phyloP scores from a whole-genome alignment of 257 asterid genomes.

The Petunia secreta region DNA sequence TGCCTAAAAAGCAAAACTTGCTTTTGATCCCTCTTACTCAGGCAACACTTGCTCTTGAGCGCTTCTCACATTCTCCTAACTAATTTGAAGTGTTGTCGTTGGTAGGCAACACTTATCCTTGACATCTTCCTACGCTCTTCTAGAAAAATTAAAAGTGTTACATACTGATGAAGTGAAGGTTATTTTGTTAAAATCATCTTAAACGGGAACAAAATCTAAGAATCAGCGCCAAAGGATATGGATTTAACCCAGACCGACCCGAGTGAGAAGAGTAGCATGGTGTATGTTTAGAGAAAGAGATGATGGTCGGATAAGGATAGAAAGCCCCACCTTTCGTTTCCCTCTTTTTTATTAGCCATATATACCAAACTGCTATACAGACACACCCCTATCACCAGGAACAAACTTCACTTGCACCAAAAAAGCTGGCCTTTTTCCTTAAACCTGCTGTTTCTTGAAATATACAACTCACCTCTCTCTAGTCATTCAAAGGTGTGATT shows the following conservation, averaged over 20 bases:
- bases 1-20: too few species aligned
- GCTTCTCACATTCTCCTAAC: too few species aligned
- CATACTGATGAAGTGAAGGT: too few species aligned
- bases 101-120: too few species aligned
- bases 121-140: too few species aligned
- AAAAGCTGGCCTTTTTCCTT: neutral
- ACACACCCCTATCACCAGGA: neutral
- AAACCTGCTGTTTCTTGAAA: neutral
- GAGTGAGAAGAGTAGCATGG: neutral
- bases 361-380: neutral
- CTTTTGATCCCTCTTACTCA: too few species aligned
- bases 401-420: neutral
- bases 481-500: neutral
- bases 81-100: too few species aligned
- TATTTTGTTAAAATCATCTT: too few species aligned
- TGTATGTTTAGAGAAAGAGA: slow-evolving; percentile 13
- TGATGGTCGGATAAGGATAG: slow-evolving; percentile 54
- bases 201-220: too few species aligned
- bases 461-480: neutral
- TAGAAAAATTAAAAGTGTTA: too few species aligned
- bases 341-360: slow-evolving; percentile 27
- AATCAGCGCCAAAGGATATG: too few species aligned
- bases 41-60: too few species aligned
- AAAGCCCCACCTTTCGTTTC: slow-evolving; percentile 50
- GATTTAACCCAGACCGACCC: neutral